These are phyloP conservation scores for Nemania sp. DNA, from an alignment of 2,329 filamentous ascomycete species.

Conservation along the genomic window DNA sequence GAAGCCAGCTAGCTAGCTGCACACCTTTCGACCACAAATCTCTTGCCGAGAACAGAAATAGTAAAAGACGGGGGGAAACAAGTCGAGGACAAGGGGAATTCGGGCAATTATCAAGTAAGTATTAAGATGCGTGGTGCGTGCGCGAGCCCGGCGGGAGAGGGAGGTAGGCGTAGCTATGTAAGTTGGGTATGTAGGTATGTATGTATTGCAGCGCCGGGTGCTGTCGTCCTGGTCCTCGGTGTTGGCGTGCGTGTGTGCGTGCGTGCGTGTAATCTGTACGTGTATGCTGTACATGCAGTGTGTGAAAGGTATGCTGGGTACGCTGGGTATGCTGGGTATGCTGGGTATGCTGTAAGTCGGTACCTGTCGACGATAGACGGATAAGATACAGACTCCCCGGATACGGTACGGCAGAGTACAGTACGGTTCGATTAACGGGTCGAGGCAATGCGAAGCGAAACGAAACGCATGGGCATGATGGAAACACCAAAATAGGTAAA, in stretches of 20 bases:
- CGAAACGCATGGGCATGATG: background rate
- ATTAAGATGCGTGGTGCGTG: conserved; percentile 12
- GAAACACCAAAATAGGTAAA: conserved; percentile 7
- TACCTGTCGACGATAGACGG: background rate
- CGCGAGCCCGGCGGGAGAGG: conserved; percentile 13
- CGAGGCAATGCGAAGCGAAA: conserved; percentile 13
- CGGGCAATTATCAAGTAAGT: conserved; percentile 24
- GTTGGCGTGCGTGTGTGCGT: background rate
- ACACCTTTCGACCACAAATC: background rate
- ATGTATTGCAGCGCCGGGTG: conserved; percentile 14
- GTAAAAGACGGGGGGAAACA: conserved; percentile 9
- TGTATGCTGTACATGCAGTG: conserved; percentile 5
- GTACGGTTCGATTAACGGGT: conserved; percentile 16
- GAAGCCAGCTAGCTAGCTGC: conserved; percentile 22
- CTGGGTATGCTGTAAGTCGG: background rate
- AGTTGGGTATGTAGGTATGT: conserved; percentile 13
- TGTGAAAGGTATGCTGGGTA: too few relatives aligned
- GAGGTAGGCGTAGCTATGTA: too few relatives aligned
- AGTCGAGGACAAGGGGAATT: background rate
- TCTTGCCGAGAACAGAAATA: conserved; percentile 9
- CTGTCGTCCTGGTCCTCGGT: conserved; percentile 10
- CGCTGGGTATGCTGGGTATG: background rate
- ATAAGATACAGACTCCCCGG: background rate
- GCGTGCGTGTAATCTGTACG: conserved; percentile 21
- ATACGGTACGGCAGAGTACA: conserved; percentile 3